phyloP scores from a whole-genome alignment of 2,329 filamentous ascomycete species.

The Acrodontium crateriforme region DNA sequence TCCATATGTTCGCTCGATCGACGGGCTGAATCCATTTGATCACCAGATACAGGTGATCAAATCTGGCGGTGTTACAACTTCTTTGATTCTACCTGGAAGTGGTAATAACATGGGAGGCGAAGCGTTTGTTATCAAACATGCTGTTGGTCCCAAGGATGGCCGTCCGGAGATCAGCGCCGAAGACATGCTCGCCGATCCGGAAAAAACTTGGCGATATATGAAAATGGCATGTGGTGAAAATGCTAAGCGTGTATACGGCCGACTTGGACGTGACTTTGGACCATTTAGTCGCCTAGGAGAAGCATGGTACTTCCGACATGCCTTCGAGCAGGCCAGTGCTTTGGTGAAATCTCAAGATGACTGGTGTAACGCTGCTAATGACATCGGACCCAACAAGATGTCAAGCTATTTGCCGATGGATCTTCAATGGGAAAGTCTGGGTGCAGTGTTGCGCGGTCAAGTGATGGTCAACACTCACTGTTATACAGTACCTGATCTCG shows the following conservation, averaged over 20 bases:
- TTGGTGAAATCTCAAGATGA: conserved; percentile 50
- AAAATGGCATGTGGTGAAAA: conserved; percentile 63
- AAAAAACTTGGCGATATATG: conserved; percentile 54
- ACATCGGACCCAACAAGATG: conserved; percentile 37
- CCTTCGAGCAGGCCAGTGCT: conserved; percentile 48
- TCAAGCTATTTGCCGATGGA: conserved; percentile 47
- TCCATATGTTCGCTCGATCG: conserved; percentile 53
- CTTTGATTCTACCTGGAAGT: conserved; percentile 51
- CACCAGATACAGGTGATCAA: conserved; percentile 56
- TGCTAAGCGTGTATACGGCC: conserved; percentile 48
- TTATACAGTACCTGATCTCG: conserved; percentile 53
- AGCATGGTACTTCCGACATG: conserved; percentile 55
- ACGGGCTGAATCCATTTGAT: conserved; percentile 50
- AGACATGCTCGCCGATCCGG: conserved; percentile 53
- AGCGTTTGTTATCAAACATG: conserved; percentile 55
- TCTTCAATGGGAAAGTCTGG: conserved; percentile 48
- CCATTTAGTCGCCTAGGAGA: conserved; percentile 52
- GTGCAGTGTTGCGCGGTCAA: conserved; percentile 50
- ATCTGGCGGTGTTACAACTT: conserved; percentile 58
- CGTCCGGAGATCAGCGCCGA: conserved; percentile 48
- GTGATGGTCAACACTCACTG: conserved; percentile 59
- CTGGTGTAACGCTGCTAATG: conserved; percentile 48
- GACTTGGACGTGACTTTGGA: conserved; percentile 35
- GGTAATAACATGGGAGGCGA: conserved; percentile 61
- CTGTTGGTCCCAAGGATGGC: conserved; percentile 46